A percentile compares a stretch with the other conserved stretches of the same genome.
Conservation (phyloP, 208 protist species). For the Herpetomonas tarakana region DNA sequence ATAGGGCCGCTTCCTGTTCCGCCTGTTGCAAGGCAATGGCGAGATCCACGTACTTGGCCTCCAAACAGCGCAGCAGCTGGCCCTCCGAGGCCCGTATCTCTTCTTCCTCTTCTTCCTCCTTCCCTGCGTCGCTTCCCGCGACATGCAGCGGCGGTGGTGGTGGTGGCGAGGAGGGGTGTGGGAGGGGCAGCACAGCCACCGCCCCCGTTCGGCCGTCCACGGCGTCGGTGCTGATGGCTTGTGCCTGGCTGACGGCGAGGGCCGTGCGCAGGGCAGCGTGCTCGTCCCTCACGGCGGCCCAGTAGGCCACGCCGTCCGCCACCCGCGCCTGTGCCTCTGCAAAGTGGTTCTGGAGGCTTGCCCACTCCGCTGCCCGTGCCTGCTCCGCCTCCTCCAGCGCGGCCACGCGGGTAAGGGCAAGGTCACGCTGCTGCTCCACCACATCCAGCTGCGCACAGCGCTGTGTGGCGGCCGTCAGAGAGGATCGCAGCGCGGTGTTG, state of each 20-base stretch:
- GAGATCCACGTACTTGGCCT: constrained; percentile 63
- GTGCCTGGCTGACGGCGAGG: constrained; percentile 18
- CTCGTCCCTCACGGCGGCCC: constrained; percentile 16
- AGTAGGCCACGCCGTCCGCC: constrained; percentile 21
- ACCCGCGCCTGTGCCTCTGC: constrained; percentile 10
- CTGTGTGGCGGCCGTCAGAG: background rate
- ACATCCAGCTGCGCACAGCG: constrained; percentile 13
- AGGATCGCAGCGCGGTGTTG: too few species aligned
- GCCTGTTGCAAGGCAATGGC: constrained; percentile 37
- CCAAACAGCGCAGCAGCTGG: constrained; percentile 21
- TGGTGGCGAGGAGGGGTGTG: background rate
- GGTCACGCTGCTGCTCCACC: constrained; percentile 7
- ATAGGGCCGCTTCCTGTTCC: constrained; percentile 18
- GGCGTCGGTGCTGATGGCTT: background rate
- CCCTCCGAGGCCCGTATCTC: background rate
- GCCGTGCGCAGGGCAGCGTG: constrained; percentile 14
- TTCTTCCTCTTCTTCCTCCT: background rate
- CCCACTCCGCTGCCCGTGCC: constrained; percentile 20
- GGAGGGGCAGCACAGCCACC: background rate
- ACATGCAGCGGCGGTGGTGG: too few species aligned
- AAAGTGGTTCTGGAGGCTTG: constrained; percentile 6
- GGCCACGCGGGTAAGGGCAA: background rate
- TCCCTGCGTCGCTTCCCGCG: background rate
- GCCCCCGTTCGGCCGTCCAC: background rate
- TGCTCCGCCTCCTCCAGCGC: constrained; percentile 10